Conservation (phyloP, 176 grass and related monocot genomes). For the Miscanthus lutarioriparius region DNA sequence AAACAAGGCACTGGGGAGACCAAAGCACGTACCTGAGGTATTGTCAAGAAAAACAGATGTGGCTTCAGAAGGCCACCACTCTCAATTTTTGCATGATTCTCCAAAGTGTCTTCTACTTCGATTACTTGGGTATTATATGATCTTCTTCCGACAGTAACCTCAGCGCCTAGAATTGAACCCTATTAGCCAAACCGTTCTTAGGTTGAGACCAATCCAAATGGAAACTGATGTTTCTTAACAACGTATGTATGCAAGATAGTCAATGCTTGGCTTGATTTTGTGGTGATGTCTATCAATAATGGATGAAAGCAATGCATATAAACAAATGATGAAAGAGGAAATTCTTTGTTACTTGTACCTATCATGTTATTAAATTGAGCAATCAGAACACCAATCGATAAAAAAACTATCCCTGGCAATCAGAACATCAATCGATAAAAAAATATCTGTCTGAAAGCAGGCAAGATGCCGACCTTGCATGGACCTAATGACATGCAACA, state of each 20-base stretch:
- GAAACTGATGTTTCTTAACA: conserved; percentile 8
- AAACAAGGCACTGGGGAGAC: background rate
- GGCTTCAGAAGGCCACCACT: conserved; percentile 64
- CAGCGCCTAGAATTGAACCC: conserved; percentile 99
- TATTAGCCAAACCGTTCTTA: conserved; percentile 97
- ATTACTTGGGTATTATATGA: conserved; percentile 70
- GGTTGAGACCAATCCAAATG: conserved; percentile 57
- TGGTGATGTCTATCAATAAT: background rate
- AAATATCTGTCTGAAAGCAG: background rate
- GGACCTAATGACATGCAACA: background rate
- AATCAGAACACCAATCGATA: background rate
- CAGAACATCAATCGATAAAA: background rate
- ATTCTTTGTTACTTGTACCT: background rate
- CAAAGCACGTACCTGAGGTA: conserved; percentile 64
- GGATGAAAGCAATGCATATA: background rate
- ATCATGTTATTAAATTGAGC: background rate
- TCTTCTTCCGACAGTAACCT: conserved; percentile 70
- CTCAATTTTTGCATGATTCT: conserved; percentile 42
- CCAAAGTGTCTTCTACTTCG: conserved; percentile 55
- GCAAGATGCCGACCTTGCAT: background rate
- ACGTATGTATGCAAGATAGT: background rate
- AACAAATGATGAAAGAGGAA: background rate
- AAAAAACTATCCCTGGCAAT: background rate
- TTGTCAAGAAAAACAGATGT: conserved; percentile 69
- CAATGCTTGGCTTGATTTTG: background rate